Conservation (phyloP, 1,284 basidiomycete genomes). For the Fomitopsis schrenkii region DNA sequence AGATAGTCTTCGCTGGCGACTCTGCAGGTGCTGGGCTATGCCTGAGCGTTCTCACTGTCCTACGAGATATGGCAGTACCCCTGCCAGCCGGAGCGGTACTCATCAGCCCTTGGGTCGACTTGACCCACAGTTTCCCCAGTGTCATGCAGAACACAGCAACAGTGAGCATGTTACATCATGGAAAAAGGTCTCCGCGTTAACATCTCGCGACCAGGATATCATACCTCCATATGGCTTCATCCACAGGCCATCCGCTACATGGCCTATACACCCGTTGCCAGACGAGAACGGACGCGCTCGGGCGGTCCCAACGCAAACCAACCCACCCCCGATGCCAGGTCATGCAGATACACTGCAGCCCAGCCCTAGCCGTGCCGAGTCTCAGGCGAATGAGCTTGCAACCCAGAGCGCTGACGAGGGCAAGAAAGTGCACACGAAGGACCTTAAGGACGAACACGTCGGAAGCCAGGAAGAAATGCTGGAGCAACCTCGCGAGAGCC, state of each 20-base stretch:
- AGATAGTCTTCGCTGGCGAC: slow-evolving; percentile 82
- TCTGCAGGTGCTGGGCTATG: slow-evolving; percentile 80
- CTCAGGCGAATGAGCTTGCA: slow-evolving; percentile 18
- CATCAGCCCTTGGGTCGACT: slow-evolving; percentile 80
- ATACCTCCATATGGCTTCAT: slow-evolving; percentile 61
- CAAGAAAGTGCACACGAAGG: slow-evolving; percentile 15
- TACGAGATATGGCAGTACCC: slow-evolving; percentile 73
- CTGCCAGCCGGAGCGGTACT: slow-evolving; percentile 75
- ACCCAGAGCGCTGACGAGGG: slow-evolving; percentile 14
- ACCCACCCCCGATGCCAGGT: slow-evolving; percentile 46
- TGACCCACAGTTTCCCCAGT: slow-evolving; percentile 84
- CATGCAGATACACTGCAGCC: slow-evolving; percentile 47
- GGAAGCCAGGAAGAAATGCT: slow-evolving; percentile 36
- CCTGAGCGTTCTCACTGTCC: slow-evolving; percentile 63
- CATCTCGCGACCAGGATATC: slow-evolving; percentile 45
- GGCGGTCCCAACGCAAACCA: slow-evolving; percentile 33
- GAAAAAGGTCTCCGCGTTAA: slow-evolving; percentile 20
- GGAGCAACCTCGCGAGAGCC: not conserved
- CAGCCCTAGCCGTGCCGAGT: slow-evolving; percentile 21
- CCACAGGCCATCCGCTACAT: slow-evolving; percentile 51
- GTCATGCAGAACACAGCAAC: slow-evolving; percentile 71
- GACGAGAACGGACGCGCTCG: slow-evolving; percentile 31
- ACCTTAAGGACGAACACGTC: slow-evolving; percentile 21
- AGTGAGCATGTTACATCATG: slow-evolving; percentile 40
- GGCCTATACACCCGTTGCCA: slow-evolving; percentile 46